Percentiles rank a stretch among this genome's conserved stretches.
phyloP scores from a whole-genome alignment of 768 basidiomycete species.

The Boletus sp. region DNA sequence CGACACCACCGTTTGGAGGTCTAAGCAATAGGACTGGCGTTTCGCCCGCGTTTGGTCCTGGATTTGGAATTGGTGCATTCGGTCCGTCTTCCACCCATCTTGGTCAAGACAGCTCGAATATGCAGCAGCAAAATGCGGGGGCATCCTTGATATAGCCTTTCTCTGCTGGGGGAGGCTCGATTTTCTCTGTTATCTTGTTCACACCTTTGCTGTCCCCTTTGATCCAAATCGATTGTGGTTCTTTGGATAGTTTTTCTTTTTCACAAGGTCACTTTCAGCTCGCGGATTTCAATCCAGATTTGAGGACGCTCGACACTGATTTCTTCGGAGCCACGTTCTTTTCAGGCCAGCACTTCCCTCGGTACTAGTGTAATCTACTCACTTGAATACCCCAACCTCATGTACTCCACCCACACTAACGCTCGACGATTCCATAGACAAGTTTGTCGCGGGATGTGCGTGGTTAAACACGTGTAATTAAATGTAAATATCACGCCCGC shows the following conservation, averaged over 20 bases:
- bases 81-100: constrained; percentile 19
- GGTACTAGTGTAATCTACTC: constrained; percentile 28
- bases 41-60: constrained; percentile 9
- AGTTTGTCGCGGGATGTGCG: neutral
- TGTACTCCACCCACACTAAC: constrained; percentile 6
- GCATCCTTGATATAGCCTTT: constrained; percentile 47
- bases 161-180: constrained; percentile 9
- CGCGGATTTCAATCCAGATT: constrained; percentile 10
- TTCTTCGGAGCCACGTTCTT: constrained; percentile 7
- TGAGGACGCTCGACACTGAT: constrained; percentile 3
- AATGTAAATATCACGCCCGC: constrained; percentile 19
- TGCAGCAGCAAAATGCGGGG: constrained; percentile 41
- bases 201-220: neutral
- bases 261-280: neutral
- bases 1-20: constrained; percentile 25
- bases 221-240: neutral
- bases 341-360: neutral
- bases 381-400: constrained; percentile 16
- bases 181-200: neutral
- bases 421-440: neutral
- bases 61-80: constrained; percentile 23
- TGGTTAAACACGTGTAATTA: constrained; percentile 4
- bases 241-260: constrained; percentile 3
- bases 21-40: constrained; percentile 10
- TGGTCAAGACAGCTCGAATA: constrained; percentile 17